Conservation (phyloP, 805 yeast genomes). For the Candida glaebosa region DNA sequence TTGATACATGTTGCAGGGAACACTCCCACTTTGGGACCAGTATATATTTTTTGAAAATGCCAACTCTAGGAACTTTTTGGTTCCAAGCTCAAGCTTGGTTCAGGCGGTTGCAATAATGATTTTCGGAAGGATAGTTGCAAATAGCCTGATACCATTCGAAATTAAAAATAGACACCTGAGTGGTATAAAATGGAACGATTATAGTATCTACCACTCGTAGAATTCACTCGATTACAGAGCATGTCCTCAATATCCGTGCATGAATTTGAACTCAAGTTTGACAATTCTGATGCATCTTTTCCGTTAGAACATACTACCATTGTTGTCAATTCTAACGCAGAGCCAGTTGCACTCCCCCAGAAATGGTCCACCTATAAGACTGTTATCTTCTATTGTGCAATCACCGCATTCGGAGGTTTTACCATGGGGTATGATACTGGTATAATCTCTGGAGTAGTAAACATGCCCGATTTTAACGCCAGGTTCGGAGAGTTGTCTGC, state of each 20-base stretch:
- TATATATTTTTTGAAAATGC: no score
- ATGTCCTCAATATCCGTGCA: no score
- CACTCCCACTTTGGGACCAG: no score
- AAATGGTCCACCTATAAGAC: not conserved
- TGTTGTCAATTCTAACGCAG: not conserved
- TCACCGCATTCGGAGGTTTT: slow-evolving; percentile 73
- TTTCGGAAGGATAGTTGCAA: not conserved
- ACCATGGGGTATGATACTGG: slow-evolving; percentile 79
- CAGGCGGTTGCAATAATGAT: not conserved
- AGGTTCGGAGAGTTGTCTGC: slow-evolving; percentile 48
- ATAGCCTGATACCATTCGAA: no score
- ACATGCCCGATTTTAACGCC: slow-evolving; percentile 49
- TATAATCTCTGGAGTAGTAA: slow-evolving; percentile 68
- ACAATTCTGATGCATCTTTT: no score
- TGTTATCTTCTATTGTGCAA: slow-evolving; percentile 29
- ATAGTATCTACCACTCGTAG: no score
- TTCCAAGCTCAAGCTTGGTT: not conserved
- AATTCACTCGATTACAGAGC: no score
- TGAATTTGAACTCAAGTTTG: no score
- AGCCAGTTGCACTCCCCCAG: not conserved
- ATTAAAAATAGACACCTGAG: no score
- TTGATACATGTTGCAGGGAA: no score
- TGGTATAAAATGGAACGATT: no score
- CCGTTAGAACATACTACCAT: not conserved
- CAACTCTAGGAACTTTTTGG: no score